Conservation (phyloP, 2,329 filamentous ascomycete species). For the Penicillium frequentans region DNA sequence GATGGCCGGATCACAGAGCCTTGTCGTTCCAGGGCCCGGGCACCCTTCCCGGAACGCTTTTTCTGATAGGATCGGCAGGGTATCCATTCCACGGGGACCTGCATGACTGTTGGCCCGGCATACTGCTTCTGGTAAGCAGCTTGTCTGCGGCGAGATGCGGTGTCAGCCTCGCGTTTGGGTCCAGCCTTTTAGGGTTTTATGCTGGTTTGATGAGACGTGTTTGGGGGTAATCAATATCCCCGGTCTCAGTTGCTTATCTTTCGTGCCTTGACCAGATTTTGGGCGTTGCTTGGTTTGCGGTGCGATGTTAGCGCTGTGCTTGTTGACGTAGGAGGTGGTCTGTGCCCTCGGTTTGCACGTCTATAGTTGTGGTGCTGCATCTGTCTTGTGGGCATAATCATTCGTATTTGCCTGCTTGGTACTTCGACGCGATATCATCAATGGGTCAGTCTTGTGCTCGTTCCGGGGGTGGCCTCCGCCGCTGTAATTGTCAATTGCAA, state of each 20-base stretch:
- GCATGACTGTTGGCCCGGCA: slow-evolving; percentile 5
- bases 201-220: not conserved
- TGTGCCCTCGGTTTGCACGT: no score
- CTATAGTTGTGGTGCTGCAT: no score
- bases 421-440: no score
- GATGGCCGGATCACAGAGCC: not conserved
- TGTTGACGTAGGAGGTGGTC: no score
- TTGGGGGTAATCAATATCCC: not conserved
- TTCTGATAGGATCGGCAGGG: slow-evolving; percentile 4
- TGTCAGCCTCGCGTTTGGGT: slow-evolving; percentile 1
- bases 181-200: not conserved
- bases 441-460: no score
- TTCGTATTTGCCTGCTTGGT: no score
- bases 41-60: not conserved
- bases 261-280: not conserved
- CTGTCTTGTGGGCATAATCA: no score
- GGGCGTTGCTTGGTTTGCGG: no score
- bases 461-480: no score
- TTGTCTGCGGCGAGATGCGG: slow-evolving; percentile 3
- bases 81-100: slow-evolving; percentile 9
- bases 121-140: slow-evolving; percentile 1
- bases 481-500: no score
- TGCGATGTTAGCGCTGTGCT: no score
- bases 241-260: not conserved
- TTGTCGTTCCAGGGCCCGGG: slow-evolving; percentile 6